Percentiles rank a stretch among this genome's conserved stretches.
Conservation (phyloP, 352 stramenopile species). For the Phytopythium sindhum region DNA sequence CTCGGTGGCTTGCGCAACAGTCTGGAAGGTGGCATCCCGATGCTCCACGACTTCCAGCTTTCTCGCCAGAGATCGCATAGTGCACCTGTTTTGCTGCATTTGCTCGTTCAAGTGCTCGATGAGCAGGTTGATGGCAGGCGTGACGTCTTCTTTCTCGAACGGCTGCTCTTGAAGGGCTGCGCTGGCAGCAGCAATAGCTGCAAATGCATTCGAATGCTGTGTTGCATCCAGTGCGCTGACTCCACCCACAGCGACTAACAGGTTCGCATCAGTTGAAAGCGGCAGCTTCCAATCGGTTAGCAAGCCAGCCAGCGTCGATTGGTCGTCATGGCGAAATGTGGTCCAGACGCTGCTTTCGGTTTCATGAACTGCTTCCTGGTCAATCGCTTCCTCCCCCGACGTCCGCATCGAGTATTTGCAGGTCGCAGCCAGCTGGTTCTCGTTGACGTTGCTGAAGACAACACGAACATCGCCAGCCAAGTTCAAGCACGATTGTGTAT, state of each 20-base stretch:
- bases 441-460: slow-evolving; percentile 29
- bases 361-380: slow-evolving; percentile 18
- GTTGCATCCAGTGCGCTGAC: not conserved
- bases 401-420: slow-evolving; percentile 44
- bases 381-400: slow-evolving; percentile 14
- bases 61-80: slow-evolving; percentile 47
- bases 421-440: slow-evolving; percentile 18
- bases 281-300: slow-evolving; percentile 46
- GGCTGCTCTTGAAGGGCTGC: not conserved
- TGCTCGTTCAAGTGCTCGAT: slow-evolving; percentile 75
- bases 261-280: slow-evolving; percentile 24
- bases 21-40: slow-evolving; percentile 21
- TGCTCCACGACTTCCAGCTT: slow-evolving; percentile 35
- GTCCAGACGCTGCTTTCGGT: slow-evolving; percentile 30
- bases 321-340: slow-evolving; percentile 55
- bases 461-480: slow-evolving; percentile 29
- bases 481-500: not conserved
- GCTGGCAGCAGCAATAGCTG: not conserved
- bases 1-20: slow-evolving; percentile 39
- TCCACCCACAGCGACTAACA: slow-evolving; percentile 48
- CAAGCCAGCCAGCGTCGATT: slow-evolving; percentile 42
- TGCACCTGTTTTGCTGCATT: slow-evolving; percentile 68
- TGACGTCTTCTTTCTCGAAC: slow-evolving; percentile 54
- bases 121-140: slow-evolving; percentile 69
- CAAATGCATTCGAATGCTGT: not conserved